Evolutionary conservation across 305 asterid species (phyloP), one percentile per base, ranked within the genome.

Genomic region (Withania somnifera): DNA sequence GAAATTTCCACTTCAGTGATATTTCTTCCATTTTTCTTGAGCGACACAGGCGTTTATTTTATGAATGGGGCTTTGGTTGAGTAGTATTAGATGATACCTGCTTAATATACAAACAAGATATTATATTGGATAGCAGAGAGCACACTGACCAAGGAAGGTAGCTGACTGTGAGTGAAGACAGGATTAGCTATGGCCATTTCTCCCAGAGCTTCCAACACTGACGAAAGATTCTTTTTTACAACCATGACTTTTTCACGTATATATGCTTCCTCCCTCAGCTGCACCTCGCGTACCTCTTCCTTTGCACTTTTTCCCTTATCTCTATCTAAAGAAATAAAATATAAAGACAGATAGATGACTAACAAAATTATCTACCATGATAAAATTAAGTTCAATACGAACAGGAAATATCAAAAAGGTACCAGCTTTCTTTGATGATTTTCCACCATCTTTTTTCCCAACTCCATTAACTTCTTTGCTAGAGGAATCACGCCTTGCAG

Each of bases 251-350:
- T 93, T 79, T 90, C 91, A 80, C 98, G 98, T 82, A 97, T 86
- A 78, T 58, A 56, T 60, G 90, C 87, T 89, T 97, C 99, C 88
- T 94, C 99, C 87, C 86, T 90, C 69, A 97, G 97, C 93, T 90
- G 99, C 93, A 92, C 86, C 69, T 94, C 99, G 56, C 95, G 98
- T 24, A 98, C 99, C 90, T 97, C 99, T 88, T 97, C 99, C 89
- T 97, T 97, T 58, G 99, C 95, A 52, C 93, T 91, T 84, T 97
- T 97, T 83, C 90, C 86, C 90, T 94, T 97, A 71, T 95, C 86
- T 89, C 94, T 96, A 73, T 95, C 99, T 93, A 83, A 36, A 87
- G 82, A 45, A 83, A 14, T 54, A 40, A 80, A 73, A 64, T 58
- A 82, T 22, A 82, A 53, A 66, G 57, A 56, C 32, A 82, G 56